phyloP scores from a whole-genome alignment of 306 rosid genomes.

The Vachellia collinsii region DNA sequence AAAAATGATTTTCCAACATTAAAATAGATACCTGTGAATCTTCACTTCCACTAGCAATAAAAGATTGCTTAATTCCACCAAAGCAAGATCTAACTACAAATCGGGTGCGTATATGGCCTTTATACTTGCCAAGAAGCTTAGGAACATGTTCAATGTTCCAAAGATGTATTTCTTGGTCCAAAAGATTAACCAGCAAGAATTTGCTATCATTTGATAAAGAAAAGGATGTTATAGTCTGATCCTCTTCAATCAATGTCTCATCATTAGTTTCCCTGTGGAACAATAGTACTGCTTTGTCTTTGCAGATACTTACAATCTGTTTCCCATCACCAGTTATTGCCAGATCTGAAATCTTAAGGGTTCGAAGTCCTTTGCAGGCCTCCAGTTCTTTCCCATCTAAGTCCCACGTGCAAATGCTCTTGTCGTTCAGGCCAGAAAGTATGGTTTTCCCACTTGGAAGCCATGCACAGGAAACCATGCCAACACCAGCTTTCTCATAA shows the following conservation, averaged over 20 bases:
- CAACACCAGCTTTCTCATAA: slow-evolving; percentile 74
- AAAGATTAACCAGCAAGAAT: slow-evolving; percentile 77
- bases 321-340: slow-evolving; percentile 76
- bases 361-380: slow-evolving; percentile 81
- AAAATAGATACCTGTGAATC: slow-evolving; percentile 81
- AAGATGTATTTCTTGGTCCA: slow-evolving; percentile 90
- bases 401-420: slow-evolving; percentile 87
- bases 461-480: slow-evolving; percentile 88
- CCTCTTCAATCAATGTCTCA: slow-evolving; percentile 74
- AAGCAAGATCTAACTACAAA: slow-evolving; percentile 85
- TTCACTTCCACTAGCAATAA: slow-evolving; percentile 96
- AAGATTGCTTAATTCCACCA: slow-evolving; percentile 81
- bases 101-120: slow-evolving; percentile 74
- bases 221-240: slow-evolving; percentile 75
- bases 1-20: not conserved
- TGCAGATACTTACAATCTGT: slow-evolving; percentile 65
- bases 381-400: slow-evolving; percentile 85
- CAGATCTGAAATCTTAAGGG: slow-evolving; percentile 81
- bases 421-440: slow-evolving; percentile 78
- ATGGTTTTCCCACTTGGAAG: slow-evolving; percentile 77
- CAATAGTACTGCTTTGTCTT: slow-evolving; percentile 58
- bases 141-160: slow-evolving; percentile 73
- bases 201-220: slow-evolving; percentile 74
- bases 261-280: slow-evolving; percentile 66
- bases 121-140: slow-evolving; percentile 63